Base-by-base conservation (phyloP, 768 basidiomycete species). In the Xanthoconium stramineum region DNA sequence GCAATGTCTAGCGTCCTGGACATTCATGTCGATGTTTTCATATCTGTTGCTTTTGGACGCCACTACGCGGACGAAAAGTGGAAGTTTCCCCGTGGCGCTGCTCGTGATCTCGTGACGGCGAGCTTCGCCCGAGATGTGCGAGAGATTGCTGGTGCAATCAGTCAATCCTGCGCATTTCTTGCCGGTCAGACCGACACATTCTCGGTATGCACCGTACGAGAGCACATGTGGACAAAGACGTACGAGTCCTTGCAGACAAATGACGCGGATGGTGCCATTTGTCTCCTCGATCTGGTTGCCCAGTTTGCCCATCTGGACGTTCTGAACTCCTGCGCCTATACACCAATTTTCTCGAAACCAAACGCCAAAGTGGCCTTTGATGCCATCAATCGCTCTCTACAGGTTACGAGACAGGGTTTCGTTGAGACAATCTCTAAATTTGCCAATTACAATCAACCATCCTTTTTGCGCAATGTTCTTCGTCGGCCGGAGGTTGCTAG, bases 181-280 rank as follows among this genome's bases (percentile, higher is more conserved):
- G 73, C 70, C 5, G 70, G 64, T 19, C 62, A 58, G 39, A 55
- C 55, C 7, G 55, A 71, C 15, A 61, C 48, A 19, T 74, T 80
- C 47, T 67, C 74, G 6, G 63, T 64, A 11, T 69, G 78, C 49
- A 62, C 69, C 24, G 72, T 88, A 46, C 80, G 80, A 47, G 76
- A 78, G 45, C 79, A 79, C 44, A 69, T 91, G 33, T 98, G 95
- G 95, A 75, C 71, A 50, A 80, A 78, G 60, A 72, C 83, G 3
- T 94, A 89, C 62, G 76, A 81, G 10, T 73, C 75, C 7, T 67
- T 94, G 5, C 78, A 80, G 44, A 76, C 80, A 19, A 74, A 74
- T 39, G 90, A 94, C 64, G 66, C 74, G 8, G 76, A 81, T 33
- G 88, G 80, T 1, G 75, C 87, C 24, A 79, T 79, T 11, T 74